These are phyloP conservation scores for Rhodotorula diobovata DNA, from an alignment of 768 basidiomycete genomes.

Conservation along the genomic window DNA sequence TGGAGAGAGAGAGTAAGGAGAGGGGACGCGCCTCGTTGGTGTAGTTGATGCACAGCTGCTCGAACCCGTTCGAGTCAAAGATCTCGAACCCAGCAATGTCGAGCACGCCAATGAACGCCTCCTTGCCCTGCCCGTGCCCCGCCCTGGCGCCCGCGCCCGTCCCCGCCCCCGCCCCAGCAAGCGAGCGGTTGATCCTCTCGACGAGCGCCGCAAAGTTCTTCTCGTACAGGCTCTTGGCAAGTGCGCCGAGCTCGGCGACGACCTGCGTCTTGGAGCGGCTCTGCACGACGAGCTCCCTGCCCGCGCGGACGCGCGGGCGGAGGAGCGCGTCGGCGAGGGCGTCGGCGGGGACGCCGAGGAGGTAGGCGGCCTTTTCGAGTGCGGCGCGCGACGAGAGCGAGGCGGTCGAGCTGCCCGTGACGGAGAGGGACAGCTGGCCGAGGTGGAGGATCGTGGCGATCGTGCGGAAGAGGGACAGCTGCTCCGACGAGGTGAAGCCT, in stretches of 20 bases:
- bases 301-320: conserved; percentile 84
- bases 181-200: conserved; percentile 70
- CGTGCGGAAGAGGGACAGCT: conserved; percentile 86
- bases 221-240: conserved; percentile 95
- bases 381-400: conserved; percentile 40
- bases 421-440: conserved; percentile 68
- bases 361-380: conserved; percentile 66
- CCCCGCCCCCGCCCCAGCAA: conserved; percentile 46
- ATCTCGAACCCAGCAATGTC: conserved; percentile 99
- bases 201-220: conserved; percentile 92
- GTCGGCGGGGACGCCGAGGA: conserved; percentile 77
- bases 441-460: conserved; percentile 91
- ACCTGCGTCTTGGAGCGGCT: conserved; percentile 87
- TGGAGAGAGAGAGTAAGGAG: background rate
- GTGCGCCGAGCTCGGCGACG: conserved; percentile 78
- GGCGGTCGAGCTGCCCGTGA: conserved; percentile 67
- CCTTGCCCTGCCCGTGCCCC: conserved; percentile 42
- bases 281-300: conserved; percentile 94
- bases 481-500: conserved; percentile 77
- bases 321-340: conserved; percentile 76
- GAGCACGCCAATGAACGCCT: conserved; percentile 92
- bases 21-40: conserved; percentile 66
- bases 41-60: conserved; percentile 96
- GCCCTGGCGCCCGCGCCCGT: background rate
- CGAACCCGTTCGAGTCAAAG: conserved; percentile 60